Evolutionary conservation across 352 stramenopile species (phyloP), one percentile per base, ranked within the genome.

Genomic region (Phytophthora crassamura): DNA sequence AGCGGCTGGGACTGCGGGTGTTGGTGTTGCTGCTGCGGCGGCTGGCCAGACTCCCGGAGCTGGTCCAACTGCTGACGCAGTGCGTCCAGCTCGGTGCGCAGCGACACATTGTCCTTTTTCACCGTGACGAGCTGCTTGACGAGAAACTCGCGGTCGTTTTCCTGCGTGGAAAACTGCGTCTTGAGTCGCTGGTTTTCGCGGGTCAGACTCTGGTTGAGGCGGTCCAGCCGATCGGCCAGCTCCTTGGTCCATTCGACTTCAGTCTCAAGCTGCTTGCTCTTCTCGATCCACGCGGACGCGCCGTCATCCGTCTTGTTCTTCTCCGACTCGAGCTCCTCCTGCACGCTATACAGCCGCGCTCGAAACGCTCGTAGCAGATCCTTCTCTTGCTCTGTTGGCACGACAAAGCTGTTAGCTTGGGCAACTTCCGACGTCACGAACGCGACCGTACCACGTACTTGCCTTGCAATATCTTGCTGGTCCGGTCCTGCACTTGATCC

Each of bases 101-200:
- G 63, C 12, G 83, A 77, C 32, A 88, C 86, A 38, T 97, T 97
- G 54, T 98, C 93, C 64, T 98, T 97, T 70, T 97, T 97, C 33
- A 95, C 87, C 4, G 74, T 84, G 30, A 98, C 93, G 15, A 98
- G 86, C 69, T 98, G 89, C 64, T 91, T 91, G 14, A 98, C 89
- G 20, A 98, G 84, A 45, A 97, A 98, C 59, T 98, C 89, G n/a
- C 93, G 80, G 74, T 98, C 93, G 59, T 98, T 94, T 57, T 98
- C 90, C 70, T 98, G 90, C 9, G 82, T 95, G 49, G 93, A 91
- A 54, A 97, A 98, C 59, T 98, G 88, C 1, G 84, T 92, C 67
- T 97, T 97, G 1, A 98, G 76, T 1, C 84, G 74, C 35, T 89
- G 81, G 65, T 98, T 98, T 57, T 98, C 93, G 11, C 83, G 71